Conservation (phyloP, 768 basidiomycete species). For the Tylopilus sp. region DNA sequence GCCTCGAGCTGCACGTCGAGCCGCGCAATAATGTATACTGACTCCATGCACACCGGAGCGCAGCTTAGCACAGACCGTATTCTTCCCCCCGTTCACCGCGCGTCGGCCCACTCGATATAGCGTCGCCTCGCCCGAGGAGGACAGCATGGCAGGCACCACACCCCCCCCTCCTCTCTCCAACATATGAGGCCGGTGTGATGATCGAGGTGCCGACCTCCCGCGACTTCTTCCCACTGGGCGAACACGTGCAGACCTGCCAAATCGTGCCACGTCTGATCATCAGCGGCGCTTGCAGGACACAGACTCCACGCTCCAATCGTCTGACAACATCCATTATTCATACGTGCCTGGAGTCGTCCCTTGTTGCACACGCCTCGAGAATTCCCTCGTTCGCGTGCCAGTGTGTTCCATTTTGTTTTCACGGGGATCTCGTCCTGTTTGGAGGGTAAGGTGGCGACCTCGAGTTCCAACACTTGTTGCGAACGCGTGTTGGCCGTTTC, state of each 20-base stretch:
- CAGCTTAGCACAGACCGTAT: too few species aligned
- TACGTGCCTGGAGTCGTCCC: neutral
- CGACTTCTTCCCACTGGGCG: neutral
- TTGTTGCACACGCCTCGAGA: neutral
- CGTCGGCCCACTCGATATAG: too few species aligned
- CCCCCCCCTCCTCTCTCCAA: neutral
- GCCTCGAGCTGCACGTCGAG: neutral
- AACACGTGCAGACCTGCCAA: neutral
- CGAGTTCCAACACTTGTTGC: too few species aligned
- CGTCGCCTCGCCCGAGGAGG: too few species aligned
- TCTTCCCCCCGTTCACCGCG: too few species aligned
- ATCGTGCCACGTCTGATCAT: too few species aligned
- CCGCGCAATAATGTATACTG: too few species aligned
- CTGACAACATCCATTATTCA: neutral
- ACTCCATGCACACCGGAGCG: too few species aligned
- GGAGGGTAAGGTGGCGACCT: too few species aligned
- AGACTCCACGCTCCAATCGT: constrained; percentile 2
- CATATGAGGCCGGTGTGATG: neutral
- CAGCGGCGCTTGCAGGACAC: neutral
- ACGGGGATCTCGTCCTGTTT: neutral
- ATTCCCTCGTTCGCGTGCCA: too few species aligned
- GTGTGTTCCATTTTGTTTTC: neutral
- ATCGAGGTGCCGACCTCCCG: neutral
- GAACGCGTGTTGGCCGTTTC: too few species aligned
- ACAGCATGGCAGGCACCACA: too few species aligned